phyloP scores from a whole-genome alignment of 129 eudicot species.

The Logfia minima region DNA sequence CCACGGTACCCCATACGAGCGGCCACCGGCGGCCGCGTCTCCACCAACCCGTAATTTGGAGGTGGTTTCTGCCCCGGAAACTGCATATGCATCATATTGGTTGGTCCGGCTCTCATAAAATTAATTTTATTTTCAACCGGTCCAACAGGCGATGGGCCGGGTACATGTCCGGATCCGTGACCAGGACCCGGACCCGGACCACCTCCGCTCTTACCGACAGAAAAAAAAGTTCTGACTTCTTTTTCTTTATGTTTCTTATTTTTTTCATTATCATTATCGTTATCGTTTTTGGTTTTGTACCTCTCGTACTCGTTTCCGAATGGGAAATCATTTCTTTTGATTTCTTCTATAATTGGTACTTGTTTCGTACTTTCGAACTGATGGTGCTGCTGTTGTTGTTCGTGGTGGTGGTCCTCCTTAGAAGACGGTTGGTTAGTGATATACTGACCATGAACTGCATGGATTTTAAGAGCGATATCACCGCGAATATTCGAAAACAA shows the following conservation, averaged over 20 bases:
- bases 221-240: slow-evolving; percentile 66
- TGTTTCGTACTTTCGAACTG: slow-evolving; percentile 25
- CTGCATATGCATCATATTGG: slow-evolving; percentile 66
- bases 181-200: slow-evolving; percentile 10
- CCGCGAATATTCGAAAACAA: slow-evolving; percentile 77
- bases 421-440: background rate
- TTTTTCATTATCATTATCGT: slow-evolving; percentile 14
- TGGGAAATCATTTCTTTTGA: slow-evolving; percentile 32
- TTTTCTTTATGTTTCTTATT: slow-evolving; percentile 54
- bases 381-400: background rate
- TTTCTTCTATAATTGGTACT: slow-evolving; percentile 31
- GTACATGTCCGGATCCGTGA: background rate
- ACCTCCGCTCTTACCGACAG: slow-evolving; percentile 47
- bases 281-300: slow-evolving; percentile 10
- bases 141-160: slow-evolving; percentile 6
- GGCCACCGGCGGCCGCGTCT: slow-evolving; percentile 91
- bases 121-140: slow-evolving; percentile 39
- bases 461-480: slow-evolving; percentile 62
- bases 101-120: slow-evolving; percentile 45
- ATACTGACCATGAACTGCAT: slow-evolving; percentile 26
- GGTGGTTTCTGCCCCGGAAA: slow-evolving; percentile 53
- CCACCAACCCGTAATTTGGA: slow-evolving; percentile 75
- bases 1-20: slow-evolving; percentile 79
- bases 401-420: background rate
- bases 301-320: slow-evolving; percentile 40